Evolutionary conservation across 805 yeast species (phyloP).

Genomic region (Candida morakotiae): DNA sequence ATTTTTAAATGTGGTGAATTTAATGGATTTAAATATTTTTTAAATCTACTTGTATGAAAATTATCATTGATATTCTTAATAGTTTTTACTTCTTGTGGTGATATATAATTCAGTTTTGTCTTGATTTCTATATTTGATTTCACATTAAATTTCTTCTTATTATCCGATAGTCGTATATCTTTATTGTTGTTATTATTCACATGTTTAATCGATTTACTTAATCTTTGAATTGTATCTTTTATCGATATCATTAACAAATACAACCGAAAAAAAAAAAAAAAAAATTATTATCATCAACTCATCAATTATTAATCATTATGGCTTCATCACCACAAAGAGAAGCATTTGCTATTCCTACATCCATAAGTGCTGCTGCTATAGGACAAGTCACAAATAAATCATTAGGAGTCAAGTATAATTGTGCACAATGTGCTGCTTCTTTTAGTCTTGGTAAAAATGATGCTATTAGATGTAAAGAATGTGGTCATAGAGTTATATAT

Average conservation of each 20-base stretch:
- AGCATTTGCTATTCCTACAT: constrained; percentile 82
- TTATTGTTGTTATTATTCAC: background rate
- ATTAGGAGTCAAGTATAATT: constrained; percentile 86
- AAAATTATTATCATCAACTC: background rate
- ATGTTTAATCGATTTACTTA: constrained; percentile 26
- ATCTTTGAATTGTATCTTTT: constrained; percentile 30
- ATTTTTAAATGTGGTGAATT: constrained; percentile 29
- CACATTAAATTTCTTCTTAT: no score
- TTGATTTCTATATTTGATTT: background rate
- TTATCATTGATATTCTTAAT: constrained; percentile 4
- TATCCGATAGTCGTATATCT: no score
- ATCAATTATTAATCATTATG: constrained; percentile 17
- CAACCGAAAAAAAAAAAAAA: constrained; percentile 2
- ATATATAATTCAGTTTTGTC: background rate
- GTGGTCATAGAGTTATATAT: constrained; percentile 96
- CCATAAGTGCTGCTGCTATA: constrained; percentile 72
- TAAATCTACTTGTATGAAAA: constrained; percentile 19
- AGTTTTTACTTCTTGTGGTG: no score
- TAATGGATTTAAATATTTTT: constrained; percentile 33
- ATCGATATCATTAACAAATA: constrained; percentile 22
- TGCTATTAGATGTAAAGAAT: constrained; percentile 96
- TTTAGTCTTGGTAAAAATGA: constrained; percentile 87
- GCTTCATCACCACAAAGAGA: constrained; percentile 63
- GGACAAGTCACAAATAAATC: constrained; percentile 64
- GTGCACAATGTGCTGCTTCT: constrained; percentile 93